Conservation (phyloP, 2,329 filamentous ascomycete genomes). For the Furcasterigmium sp. region DNA sequence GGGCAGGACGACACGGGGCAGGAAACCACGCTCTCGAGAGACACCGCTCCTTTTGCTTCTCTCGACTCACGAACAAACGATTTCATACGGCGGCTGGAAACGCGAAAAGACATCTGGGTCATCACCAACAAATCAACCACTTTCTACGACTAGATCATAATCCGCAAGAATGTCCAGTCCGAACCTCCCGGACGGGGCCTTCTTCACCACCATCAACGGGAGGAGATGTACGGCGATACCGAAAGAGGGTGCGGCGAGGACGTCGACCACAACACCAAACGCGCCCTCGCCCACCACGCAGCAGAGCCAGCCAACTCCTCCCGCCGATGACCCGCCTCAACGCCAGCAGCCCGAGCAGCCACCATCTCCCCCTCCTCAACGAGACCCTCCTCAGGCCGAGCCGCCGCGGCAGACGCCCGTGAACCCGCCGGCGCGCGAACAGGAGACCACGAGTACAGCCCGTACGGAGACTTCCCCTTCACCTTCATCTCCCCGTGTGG, state of each 20-base stretch:
- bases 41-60: conserved; percentile 16
- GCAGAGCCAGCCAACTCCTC: neutral
- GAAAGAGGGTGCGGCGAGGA: conserved; percentile 16
- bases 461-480: conserved; percentile 4
- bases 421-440: neutral
- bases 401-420: conserved; percentile 1
- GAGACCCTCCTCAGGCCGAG: conserved; percentile 3
- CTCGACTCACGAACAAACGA: conserved; percentile 5
- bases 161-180: conserved; percentile 33
- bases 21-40: too few relatives aligned
- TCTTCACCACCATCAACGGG: conserved; percentile 43
- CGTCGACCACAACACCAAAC: neutral
- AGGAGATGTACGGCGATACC: conserved; percentile 51
- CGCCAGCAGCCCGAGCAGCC: conserved; percentile 1
- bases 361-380: neutral
- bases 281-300: neutral
- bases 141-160: neutral
- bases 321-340: neutral
- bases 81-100: conserved; percentile 33
- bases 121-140: conserved; percentile 2
- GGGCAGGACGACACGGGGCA: neutral
- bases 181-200: conserved; percentile 39
- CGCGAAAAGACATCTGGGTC: conserved; percentile 30
- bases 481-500: conserved; percentile 2
- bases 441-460: conserved; percentile 1